Evolutionary conservation across 2,329 filamentous ascomycete species (phyloP).

Genomic region (Sporothrix humicola): DNA sequence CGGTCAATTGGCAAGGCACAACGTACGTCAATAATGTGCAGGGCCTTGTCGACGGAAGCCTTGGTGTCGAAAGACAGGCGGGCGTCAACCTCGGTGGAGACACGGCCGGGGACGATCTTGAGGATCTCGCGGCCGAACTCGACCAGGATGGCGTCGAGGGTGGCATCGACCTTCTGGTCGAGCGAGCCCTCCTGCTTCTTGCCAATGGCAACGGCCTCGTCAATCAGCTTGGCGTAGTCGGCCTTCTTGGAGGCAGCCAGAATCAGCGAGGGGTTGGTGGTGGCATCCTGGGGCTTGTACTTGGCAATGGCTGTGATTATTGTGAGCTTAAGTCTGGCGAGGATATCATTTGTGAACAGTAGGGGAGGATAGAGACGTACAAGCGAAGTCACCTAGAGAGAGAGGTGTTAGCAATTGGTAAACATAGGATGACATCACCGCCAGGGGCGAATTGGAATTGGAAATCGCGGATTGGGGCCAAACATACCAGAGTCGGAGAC

Average conservation of each 20-base stretch:
- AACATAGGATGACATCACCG: conserved; percentile 34
- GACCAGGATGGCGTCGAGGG: conserved; percentile 92
- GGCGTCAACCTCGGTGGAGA: conserved; percentile 98
- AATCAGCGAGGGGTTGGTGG: conserved; percentile 98
- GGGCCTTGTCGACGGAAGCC: conserved; percentile 90
- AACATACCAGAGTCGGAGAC: conserved; percentile 92
- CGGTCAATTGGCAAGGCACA: too few relatives aligned
- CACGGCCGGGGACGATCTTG: conserved; percentile 95
- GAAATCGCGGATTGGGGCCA: conserved; percentile 33
- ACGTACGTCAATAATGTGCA: conserved; percentile 96
- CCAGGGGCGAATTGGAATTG: conserved; percentile 30
- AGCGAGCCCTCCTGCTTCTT: conserved; percentile 73
- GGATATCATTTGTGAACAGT: neutral
- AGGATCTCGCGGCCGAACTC: conserved; percentile 99
- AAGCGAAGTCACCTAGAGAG: conserved; percentile 72
- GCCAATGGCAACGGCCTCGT: conserved; percentile 81
- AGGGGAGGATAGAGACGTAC: conserved; percentile 56
- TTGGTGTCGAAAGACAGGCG: conserved; percentile 94
- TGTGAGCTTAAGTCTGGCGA: neutral
- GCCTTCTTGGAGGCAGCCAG: conserved; percentile 97
- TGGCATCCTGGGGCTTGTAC: conserved; percentile 99
- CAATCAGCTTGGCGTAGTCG: conserved; percentile 92
- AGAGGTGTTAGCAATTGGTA: conserved; percentile 44
- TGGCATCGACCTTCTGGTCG: conserved; percentile 84
- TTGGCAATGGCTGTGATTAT: conserved; percentile 80